Conservation (phyloP, 2,329 filamentous ascomycete genomes). For the Phyllachora maydis region DNA sequence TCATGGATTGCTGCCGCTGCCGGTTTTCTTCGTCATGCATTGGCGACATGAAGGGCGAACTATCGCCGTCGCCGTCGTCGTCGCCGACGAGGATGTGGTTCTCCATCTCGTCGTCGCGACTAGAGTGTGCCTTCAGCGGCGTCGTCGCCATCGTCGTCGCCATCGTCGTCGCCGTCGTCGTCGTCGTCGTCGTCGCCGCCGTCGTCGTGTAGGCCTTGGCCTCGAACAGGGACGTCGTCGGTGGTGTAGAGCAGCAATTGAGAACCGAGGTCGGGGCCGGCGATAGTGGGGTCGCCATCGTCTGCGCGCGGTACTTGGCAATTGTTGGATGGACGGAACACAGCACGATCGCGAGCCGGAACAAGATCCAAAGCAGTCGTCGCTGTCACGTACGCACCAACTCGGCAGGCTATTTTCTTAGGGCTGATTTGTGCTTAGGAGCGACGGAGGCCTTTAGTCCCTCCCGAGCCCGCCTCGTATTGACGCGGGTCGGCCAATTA, state of each 20-base stretch:
- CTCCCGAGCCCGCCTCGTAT: too few species aligned
- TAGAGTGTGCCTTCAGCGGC: too few species aligned
- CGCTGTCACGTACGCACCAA: too few species aligned
- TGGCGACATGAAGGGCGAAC: constrained; percentile 11
- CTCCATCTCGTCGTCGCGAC: too few species aligned
- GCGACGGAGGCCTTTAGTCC: too few species aligned
- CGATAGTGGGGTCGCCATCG: constrained; percentile 19
- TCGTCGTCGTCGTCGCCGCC: constrained; percentile 7
- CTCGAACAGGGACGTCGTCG: constrained; percentile 6
- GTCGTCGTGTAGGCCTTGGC: too few species aligned
- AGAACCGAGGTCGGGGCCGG: constrained; percentile 15
- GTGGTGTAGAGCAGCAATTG: constrained; percentile 11
- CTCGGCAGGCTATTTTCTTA: too few species aligned
- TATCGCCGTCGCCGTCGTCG: constrained; percentile 7
- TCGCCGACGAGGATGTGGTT: too few species aligned
- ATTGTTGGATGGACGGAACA: too few species aligned
- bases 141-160: background rate
- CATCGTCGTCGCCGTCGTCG: constrained; percentile 4
- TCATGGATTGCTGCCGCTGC: constrained; percentile 17
- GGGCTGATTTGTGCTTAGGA: too few species aligned
- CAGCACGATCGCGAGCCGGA: constrained; percentile 2
- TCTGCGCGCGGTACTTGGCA: constrained; percentile 3
- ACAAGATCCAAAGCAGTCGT: too few species aligned
- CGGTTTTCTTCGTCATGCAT: constrained; percentile 13
- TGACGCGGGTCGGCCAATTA: too few species aligned